Evolutionary conservation across 2,329 filamentous ascomycete genomes (phyloP).

Genomic region (Tolypocladium album): DNA sequence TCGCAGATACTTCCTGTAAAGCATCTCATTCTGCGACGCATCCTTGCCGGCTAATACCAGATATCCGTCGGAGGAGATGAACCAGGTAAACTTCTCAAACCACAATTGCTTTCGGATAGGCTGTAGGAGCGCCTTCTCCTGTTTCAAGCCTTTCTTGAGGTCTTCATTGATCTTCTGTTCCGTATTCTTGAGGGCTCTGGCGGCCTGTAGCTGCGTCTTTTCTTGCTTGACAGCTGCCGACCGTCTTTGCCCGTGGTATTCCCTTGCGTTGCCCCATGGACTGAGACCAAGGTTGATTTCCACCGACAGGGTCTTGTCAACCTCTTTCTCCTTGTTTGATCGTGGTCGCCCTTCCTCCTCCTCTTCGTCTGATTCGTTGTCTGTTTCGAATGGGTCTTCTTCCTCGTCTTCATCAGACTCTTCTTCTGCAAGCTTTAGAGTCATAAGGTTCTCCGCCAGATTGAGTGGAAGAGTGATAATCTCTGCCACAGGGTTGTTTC

Average conservation of each 20-base stretch:
- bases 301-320: conserved; percentile 52
- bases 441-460: conserved; percentile 80
- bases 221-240: conserved; percentile 76
- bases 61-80: conserved; percentile 91
- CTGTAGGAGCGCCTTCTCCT: conserved; percentile 79
- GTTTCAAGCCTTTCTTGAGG: conserved; percentile 77
- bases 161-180: conserved; percentile 82
- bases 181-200: conserved; percentile 75
- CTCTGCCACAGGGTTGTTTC: conserved; percentile 73
- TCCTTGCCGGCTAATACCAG: conserved; percentile 85
- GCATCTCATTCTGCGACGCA: conserved; percentile 76
- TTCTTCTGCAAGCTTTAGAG: conserved; percentile 64
- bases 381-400: conserved; percentile 51
- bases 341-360: conserved; percentile 12
- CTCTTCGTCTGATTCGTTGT: conserved; percentile 37
- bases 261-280: conserved; percentile 79
- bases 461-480: conserved; percentile 83
- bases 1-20: conserved; percentile 79
- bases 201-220: conserved; percentile 73
- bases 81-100: conserved; percentile 97
- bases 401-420: conserved; percentile 52
- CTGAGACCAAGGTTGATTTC: conserved; percentile 78
- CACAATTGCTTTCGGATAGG: conserved; percentile 77
- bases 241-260: conserved; percentile 87
- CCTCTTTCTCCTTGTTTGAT: conserved; percentile 24